Conservation (phyloP, 140 eudicot genomes). For the Erigeron philadelphicus region DNA sequence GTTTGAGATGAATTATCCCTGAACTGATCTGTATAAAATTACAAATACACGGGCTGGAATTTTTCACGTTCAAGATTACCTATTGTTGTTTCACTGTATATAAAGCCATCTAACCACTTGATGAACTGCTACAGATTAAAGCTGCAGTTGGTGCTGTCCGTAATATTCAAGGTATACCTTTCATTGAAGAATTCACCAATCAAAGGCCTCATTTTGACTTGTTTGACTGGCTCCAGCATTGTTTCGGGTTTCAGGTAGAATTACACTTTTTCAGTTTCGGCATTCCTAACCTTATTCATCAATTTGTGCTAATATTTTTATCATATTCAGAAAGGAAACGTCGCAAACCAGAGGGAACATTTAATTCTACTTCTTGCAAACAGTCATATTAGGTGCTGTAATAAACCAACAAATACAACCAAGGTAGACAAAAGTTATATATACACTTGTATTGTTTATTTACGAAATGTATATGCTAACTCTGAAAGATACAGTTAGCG, state of each 20-base stretch:
- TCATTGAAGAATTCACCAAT: slow-evolving; percentile 54
- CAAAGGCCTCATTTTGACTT: slow-evolving; percentile 45
- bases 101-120: not conserved
- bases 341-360: slow-evolving; percentile 93
- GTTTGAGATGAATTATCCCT: not conserved
- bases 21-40: not conserved
- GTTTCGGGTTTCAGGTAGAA: slow-evolving; percentile 78
- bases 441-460: not conserved
- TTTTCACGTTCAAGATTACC: not conserved
- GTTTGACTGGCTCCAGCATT: slow-evolving; percentile 88
- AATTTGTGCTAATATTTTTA: slow-evolving; percentile 2
- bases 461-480: slow-evolving; percentile 1
- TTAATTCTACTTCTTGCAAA: slow-evolving; percentile 81
- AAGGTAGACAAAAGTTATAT: slow-evolving; percentile 43
- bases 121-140: slow-evolving; percentile 59
- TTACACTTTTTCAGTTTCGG: not conserved
- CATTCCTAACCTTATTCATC: not conserved
- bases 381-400: slow-evolving; percentile 56
- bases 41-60: not conserved
- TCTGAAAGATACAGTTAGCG: slow-evolving; percentile 48
- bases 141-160: slow-evolving; percentile 70
- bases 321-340: slow-evolving; percentile 69
- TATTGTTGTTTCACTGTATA: not conserved
- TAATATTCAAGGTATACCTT: slow-evolving; percentile 71
- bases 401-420: slow-evolving; percentile 39